Evolutionary conservation across 176 grass and related monocot genomes (phyloP).

Genomic region (Elymus sibiricus): DNA sequence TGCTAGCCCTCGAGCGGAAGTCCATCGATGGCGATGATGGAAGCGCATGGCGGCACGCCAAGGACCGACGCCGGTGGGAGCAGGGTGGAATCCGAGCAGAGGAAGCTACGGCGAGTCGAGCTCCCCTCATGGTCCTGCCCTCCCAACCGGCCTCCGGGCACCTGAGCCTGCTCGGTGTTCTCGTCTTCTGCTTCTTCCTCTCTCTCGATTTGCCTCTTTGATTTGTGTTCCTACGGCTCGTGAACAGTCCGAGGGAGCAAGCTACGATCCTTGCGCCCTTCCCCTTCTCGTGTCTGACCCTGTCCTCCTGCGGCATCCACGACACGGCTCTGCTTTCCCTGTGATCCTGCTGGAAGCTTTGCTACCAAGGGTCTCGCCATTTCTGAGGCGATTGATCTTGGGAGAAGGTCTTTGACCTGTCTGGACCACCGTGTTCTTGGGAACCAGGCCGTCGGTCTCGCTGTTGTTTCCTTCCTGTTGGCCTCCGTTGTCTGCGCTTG

Average conservation of each 20-base stretch:
- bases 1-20: not conserved
- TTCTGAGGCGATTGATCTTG: conserved; percentile 8
- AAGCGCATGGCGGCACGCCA: conserved; percentile 6
- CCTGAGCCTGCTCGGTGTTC: conserved; percentile 21
- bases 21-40: conserved; percentile 40
- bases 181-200: not conserved
- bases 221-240: not conserved
- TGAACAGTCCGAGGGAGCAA: not conserved
- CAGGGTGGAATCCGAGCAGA: conserved; percentile 40
- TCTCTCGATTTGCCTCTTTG: not conserved
- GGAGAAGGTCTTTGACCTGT: not conserved
- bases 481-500: not conserved
- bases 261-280: conserved; percentile 6
- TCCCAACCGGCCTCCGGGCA: conserved; percentile 78
- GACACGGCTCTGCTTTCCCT: conserved; percentile 39
- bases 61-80: conserved; percentile 1
- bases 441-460: conserved; percentile 30
- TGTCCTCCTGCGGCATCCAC: not conserved
- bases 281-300: conserved; percentile 13
- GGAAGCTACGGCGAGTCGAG: conserved; percentile 53
- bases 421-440: conserved; percentile 12
- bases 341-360: conserved; percentile 30
- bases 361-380: not conserved
- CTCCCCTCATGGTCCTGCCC: conserved; percentile 82
- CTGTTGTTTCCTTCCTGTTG: conserved; percentile 9